phyloP scores from a whole-genome alignment of 2,329 filamentous ascomycete genomes.

The Graphiopsis chlorocephala region DNA sequence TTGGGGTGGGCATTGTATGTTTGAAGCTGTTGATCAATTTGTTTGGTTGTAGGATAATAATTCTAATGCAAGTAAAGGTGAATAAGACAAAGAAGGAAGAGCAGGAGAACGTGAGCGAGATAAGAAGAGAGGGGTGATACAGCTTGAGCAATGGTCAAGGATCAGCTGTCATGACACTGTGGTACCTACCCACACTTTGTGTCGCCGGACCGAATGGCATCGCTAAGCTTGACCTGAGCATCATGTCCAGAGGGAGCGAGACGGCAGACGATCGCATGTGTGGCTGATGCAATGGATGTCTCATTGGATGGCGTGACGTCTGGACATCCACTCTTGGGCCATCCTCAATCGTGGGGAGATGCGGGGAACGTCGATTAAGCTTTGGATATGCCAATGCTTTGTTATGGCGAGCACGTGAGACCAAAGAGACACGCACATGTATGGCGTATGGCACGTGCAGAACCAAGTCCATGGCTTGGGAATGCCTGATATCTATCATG shows the following conservation, averaged over 20 bases:
- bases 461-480: neutral
- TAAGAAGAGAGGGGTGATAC: neutral
- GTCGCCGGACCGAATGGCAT: conserved; percentile 1
- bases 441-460: neutral
- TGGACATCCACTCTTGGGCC: neutral
- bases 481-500: neutral
- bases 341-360: conserved; percentile 6
- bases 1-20: conserved; percentile 8
- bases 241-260: neutral
- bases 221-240: neutral
- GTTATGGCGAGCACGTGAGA: neutral
- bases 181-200: conserved; percentile 5
- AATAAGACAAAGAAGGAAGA: neutral
- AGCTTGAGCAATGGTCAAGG: conserved; percentile 6
- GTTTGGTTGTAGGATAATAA: neutral
- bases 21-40: neutral
- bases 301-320: conserved; percentile 11
- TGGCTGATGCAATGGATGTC: neutral
- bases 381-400: neutral
- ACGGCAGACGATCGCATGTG: neutral
- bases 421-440: neutral
- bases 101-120: neutral
- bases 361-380: neutral
- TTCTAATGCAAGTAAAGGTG: neutral
- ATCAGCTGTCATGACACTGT: conserved; percentile 4